Evolutionary conservation across 106 monocot species (phyloP).

Genomic region (Ottelia alismoides): DNA sequence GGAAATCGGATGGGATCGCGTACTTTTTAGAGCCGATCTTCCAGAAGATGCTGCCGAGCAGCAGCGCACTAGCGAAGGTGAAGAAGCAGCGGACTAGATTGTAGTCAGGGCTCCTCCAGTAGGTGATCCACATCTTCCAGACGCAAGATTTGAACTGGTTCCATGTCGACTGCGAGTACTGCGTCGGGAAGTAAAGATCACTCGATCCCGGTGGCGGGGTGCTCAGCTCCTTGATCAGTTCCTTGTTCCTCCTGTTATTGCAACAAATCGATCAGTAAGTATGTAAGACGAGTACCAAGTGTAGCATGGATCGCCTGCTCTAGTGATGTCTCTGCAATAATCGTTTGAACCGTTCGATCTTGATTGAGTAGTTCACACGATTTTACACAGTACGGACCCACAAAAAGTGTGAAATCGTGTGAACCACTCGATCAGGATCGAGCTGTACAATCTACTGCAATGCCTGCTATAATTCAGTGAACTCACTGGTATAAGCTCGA

Average conservation of each 20-base stretch:
- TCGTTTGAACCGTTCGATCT: no score
- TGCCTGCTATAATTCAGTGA: no score
- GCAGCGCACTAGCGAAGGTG: slow-evolving; percentile 47
- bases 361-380: no score
- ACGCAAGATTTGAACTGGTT: slow-evolving; percentile 59
- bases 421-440: no score
- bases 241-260: slow-evolving; percentile 32
- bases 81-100: slow-evolving; percentile 60
- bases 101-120: slow-evolving; percentile 78
- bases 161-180: slow-evolving; percentile 33
- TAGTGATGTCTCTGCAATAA: slow-evolving; percentile 5
- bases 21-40: slow-evolving; percentile 45
- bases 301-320: neutral
- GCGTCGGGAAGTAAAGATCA: slow-evolving; percentile 46
- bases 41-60: slow-evolving; percentile 66
- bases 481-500: slow-evolving; percentile 26
- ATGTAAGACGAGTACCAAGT: neutral
- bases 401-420: no score
- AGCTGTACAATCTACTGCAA: slow-evolving; percentile 62
- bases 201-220: slow-evolving; percentile 27
- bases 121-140: slow-evolving; percentile 72
- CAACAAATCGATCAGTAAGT: neutral
- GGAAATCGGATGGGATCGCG: neutral
- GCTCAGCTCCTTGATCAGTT: slow-evolving; percentile 32
- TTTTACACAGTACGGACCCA: no score